Base-by-base conservation (phyloP, 1,284 basidiomycete genomes). In the Leccinum ambiguum region DNA sequence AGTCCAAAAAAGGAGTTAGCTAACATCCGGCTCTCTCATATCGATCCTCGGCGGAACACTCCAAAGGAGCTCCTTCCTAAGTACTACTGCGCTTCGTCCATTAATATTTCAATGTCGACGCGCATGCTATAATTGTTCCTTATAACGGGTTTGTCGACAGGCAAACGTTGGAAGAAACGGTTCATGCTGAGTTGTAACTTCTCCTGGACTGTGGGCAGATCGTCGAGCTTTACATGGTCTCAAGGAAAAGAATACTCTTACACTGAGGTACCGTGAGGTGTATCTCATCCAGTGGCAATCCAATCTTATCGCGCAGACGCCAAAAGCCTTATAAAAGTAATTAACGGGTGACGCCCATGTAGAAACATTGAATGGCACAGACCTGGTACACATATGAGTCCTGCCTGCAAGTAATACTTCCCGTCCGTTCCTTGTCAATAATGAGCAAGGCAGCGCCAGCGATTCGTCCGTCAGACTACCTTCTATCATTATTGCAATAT, bases 281-380 rank as follows among this genome's bases (percentile, higher is more conserved):
- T 60, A 94, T 92, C 64, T 91, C 85, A 57, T 91, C 87, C 21
- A 93, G 76, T 5, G 86, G 80, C 72, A 87, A 77, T 9, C 91
- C 91, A 64, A 92, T 84, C 77, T 93, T 93, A 76, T 93, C 91
- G 65, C 83, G 73, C 74, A 93, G 81, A 23, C 91, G 81, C 92
- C 92, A 94, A 68, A 85, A 88, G 8, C 92, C 90, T 91, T 69
- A n/a, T 16, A 13, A 4, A 59, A 54, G 6, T 23, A 13, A 23
- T 14, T 8, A 23, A 14, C 6, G 13, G 4, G 3, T 54, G 45
- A n/a, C n/a, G n/a, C 45, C n/a, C 0, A n/a, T n/a, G 45, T 18
- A 14, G 16, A n/a, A 10, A 3, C 1, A 39, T 1, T 21, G 3
- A 9, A 59, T 59, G 5, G 14, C 39, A 67, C 77, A 67, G 63